Conservation (phyloP, 2,329 filamentous ascomycete genomes). For the Exophiala xenobiotica region DNA sequence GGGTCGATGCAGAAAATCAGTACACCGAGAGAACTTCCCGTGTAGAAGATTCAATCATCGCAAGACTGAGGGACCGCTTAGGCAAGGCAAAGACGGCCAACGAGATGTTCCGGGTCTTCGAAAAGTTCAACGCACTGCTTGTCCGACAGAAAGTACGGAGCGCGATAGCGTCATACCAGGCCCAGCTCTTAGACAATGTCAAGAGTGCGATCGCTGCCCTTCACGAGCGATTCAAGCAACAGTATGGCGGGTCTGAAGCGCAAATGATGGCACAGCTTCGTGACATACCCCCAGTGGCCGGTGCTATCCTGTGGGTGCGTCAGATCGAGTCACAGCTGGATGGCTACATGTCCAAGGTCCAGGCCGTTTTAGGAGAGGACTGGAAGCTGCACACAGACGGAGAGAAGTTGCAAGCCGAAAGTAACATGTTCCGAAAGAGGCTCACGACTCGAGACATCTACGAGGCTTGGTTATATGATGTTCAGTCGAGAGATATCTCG, state of each 20-base stretch:
- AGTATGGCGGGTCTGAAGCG: constrained; percentile 96
- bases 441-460: constrained; percentile 92
- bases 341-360: constrained; percentile 98
- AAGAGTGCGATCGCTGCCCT: constrained; percentile 91
- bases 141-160: constrained; percentile 98
- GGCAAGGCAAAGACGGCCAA: constrained; percentile 96
- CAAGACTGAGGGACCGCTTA: constrained; percentile 83
- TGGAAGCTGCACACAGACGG: constrained; percentile 95
- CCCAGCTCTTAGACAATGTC: constrained; percentile 95
- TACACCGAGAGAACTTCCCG: constrained; percentile 97
- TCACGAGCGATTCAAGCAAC: constrained; percentile 97
- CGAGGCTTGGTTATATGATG: constrained; percentile 91
- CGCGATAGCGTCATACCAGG: constrained; percentile 96
- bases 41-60: constrained; percentile 98
- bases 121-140: constrained; percentile 98
- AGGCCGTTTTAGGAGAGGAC: constrained; percentile 90
- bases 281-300: constrained; percentile 91
- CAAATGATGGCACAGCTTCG: constrained; percentile 97
- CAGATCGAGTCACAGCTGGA: constrained; percentile 96
- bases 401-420: constrained; percentile 87
- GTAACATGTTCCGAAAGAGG: constrained; percentile 92
- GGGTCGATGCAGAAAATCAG: constrained; percentile 89
- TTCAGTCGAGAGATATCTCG: constrained; percentile 81
- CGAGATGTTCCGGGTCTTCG: constrained; percentile 99
- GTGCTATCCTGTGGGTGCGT: constrained; percentile 94